Evolutionary conservation across 495 filamentous ascomycete species (phyloP).

Genomic region (Penicillium coffeae): DNA sequence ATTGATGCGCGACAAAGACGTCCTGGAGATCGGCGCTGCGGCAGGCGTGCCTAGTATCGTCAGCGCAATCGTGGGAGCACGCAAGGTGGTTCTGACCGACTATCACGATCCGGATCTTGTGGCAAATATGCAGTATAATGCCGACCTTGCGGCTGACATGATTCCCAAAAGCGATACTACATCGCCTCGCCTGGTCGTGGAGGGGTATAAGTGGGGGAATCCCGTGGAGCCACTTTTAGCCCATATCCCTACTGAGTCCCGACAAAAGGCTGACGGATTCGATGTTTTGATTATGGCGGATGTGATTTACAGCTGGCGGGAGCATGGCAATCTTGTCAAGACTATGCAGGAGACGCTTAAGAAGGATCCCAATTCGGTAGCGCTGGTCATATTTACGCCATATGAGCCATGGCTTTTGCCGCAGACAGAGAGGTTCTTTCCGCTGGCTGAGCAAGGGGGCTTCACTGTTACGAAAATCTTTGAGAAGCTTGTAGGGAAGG

Average conservation of each 20-base stretch:
- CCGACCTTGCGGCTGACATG: constrained; percentile 41
- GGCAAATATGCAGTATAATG: constrained; percentile 69
- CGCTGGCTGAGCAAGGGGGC: constrained; percentile 60
- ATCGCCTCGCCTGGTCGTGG: constrained; percentile 37
- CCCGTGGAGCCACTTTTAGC: constrained; percentile 48
- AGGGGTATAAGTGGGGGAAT: constrained; percentile 80
- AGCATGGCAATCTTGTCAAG: constrained; percentile 70
- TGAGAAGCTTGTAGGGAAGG: constrained; percentile 74
- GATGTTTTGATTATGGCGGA: constrained; percentile 84
- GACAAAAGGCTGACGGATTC: constrained; percentile 44
- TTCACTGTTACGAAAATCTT: constrained; percentile 73
- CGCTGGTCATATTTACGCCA: constrained; percentile 87
- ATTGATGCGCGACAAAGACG: constrained; percentile 56
- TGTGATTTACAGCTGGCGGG: constrained; percentile 81
- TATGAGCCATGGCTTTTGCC: constrained; percentile 87
- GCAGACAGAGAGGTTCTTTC: constrained; percentile 83
- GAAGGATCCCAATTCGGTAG: constrained; percentile 50
- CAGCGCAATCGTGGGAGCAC: constrained; percentile 65
- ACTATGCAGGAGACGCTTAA: constrained; percentile 63
- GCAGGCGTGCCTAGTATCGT: constrained; percentile 82
- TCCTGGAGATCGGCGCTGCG: constrained; percentile 88
- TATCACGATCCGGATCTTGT: constrained; percentile 82
- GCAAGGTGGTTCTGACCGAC: constrained; percentile 75
- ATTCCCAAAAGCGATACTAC: constrained; percentile 19
- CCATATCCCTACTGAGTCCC: constrained; percentile 36